These are phyloP conservation scores for Candida gigantensis DNA, from an alignment of 1,139 yeast genomes.

Conservation along the genomic window DNA sequence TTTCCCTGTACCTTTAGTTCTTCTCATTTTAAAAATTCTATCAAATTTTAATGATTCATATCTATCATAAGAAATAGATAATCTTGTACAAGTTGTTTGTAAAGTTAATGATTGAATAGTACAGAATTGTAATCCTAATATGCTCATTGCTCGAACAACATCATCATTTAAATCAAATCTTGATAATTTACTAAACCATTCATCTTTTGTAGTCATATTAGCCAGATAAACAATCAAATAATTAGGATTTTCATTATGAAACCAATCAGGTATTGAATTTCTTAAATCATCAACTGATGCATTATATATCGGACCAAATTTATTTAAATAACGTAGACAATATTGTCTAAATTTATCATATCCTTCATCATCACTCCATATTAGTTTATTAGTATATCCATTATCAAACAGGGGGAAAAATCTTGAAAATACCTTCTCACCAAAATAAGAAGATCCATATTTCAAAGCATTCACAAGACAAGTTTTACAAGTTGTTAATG, in stretches of 20 bases:
- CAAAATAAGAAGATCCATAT: constrained; percentile 10
- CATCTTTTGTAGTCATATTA: constrained; percentile 3
- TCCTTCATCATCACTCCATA: constrained; percentile 11
- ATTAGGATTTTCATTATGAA: constrained; percentile 5
- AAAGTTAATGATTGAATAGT: constrained; percentile 8
- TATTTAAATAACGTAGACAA: constrained; percentile 8
- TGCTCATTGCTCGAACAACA: constrained; percentile 3
- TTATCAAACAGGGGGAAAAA: constrained; percentile 7
- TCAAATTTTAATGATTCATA: constrained; percentile 7
- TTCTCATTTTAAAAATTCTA: constrained; percentile 4
- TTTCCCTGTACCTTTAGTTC: constrained; percentile 6
- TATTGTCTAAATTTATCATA: constrained; percentile 5
- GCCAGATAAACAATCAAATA: constrained; percentile 6
- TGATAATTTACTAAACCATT: constrained; percentile 3
- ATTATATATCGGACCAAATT: constrained; percentile 3
- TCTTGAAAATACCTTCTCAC: constrained; percentile 9
- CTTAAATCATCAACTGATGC: neutral
- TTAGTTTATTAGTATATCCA: constrained; percentile 5
- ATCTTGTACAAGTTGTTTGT: constrained; percentile 5
- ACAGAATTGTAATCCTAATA: constrained; percentile 9
- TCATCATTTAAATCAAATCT: constrained; percentile 5
- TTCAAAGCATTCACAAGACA: constrained; percentile 10
- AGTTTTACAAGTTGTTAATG: constrained; percentile 7
- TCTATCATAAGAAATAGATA: constrained; percentile 4
- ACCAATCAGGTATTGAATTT: constrained; percentile 5